Evolutionary conservation across 164 flowering plant genomes (phyloP).

Genomic region (Platanus orientalis): DNA sequence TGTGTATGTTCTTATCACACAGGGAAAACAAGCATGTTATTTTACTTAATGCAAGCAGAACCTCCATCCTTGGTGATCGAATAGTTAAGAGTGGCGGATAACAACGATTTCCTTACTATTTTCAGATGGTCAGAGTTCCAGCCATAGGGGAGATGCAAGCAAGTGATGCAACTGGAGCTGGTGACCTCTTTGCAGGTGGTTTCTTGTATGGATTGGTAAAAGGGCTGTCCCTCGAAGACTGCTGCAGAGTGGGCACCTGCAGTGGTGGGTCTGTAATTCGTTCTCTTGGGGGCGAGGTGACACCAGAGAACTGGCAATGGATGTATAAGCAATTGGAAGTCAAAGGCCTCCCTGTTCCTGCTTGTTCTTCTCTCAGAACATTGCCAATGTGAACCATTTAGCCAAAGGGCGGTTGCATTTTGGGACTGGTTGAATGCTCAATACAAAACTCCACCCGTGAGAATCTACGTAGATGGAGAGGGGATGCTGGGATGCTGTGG

Average conservation of each 20-base stretch:
- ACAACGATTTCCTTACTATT: neutral
- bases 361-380: neutral
- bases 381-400: too few relatives aligned
- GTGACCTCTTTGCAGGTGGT: conserved; percentile 93
- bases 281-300: conserved; percentile 89
- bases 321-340: conserved; percentile 85
- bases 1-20: too few relatives aligned
- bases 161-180: conserved; percentile 94
- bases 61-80: too few relatives aligned
- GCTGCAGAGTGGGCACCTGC: conserved; percentile 88
- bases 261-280: conserved; percentile 90
- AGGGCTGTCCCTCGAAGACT: conserved; percentile 75
- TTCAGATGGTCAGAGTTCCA: conserved; percentile 67
- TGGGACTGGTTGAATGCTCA: too few relatives aligned
- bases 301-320: conserved; percentile 90
- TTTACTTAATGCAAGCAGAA: neutral
- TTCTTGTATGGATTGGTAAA: conserved; percentile 83
- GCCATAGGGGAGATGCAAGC: conserved; percentile 72
- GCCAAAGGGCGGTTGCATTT: too few relatives aligned
- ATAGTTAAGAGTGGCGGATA: too few relatives aligned
- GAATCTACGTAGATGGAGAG: too few relatives aligned
- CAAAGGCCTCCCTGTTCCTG: conserved; percentile 64
- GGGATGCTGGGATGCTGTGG: too few relatives aligned
- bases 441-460: too few relatives aligned
- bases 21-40: neutral